These are phyloP conservation scores for Fraxinus platypoda DNA, from an alignment of 305 asterid species.

Conservation along the genomic window DNA sequence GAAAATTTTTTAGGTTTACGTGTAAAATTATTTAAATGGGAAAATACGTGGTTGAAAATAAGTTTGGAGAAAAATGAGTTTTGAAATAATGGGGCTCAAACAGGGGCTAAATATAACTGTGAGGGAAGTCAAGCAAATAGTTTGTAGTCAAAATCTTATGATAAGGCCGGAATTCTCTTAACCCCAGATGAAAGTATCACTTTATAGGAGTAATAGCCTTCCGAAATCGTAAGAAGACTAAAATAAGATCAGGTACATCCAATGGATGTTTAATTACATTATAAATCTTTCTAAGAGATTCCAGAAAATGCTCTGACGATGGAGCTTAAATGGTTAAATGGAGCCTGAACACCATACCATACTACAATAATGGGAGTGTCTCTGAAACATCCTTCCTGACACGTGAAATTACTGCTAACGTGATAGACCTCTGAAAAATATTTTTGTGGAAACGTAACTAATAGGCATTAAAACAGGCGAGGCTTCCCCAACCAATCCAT, in stretches of 20 bases:
- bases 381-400: background rate
- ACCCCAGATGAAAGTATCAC: background rate
- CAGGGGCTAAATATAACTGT: background rate
- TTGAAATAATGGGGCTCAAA: background rate
- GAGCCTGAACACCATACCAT: background rate
- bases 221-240: background rate
- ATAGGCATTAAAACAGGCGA: background rate
- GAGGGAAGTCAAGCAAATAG: background rate
- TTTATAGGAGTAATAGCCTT: background rate
- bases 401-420: background rate
- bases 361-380: background rate
- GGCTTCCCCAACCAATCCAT: background rate
- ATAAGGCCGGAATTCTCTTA: background rate
- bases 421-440: background rate
- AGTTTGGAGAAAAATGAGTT: background rate
- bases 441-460: conserved; percentile 7
- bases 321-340: background rate
- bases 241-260: background rate
- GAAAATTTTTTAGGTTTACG: background rate
- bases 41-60: background rate
- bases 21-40: background rate
- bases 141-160: conserved; percentile 1
- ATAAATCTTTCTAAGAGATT: background rate
- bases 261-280: background rate
- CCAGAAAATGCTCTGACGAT: background rate